Conservation (phyloP, 1,284 basidiomycete species). For the Malassezia restricta region DNA sequence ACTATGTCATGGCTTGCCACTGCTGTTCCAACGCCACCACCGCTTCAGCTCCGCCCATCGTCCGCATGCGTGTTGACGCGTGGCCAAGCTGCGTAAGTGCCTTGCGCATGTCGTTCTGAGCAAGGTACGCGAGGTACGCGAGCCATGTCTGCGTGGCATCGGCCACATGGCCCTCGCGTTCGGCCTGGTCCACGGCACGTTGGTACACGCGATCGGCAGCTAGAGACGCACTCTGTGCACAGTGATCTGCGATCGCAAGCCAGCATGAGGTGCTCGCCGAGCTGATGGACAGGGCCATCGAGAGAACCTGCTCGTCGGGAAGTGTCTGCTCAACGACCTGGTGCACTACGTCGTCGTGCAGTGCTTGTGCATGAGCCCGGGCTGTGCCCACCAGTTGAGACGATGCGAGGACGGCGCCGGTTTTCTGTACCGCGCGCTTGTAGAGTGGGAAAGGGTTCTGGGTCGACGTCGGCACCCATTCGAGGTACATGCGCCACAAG, state of each 20-base stretch:
- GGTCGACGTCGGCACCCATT: background rate
- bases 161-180: slow-evolving; percentile 2
- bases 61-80: slow-evolving; percentile 1
- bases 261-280: slow-evolving; percentile 6
- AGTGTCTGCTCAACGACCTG: background rate
- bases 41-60: slow-evolving; percentile 2
- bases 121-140: slow-evolving; percentile 7
- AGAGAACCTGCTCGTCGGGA: background rate
- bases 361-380: slow-evolving; percentile 9
- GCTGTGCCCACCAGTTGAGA: slow-evolving; percentile 10
- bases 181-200: slow-evolving; percentile 8
- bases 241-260: slow-evolving; percentile 1
- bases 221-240: background rate
- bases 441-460: background rate
- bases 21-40: slow-evolving; percentile 4
- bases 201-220: background rate
- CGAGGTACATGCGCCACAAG: slow-evolving; percentile 12
- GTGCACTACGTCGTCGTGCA: slow-evolving; percentile 12
- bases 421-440: slow-evolving; percentile 7
- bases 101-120: slow-evolving; percentile 1
- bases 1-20: background rate
- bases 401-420: slow-evolving; percentile 11
- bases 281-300: background rate
- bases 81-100: slow-evolving; percentile 1
- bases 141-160: slow-evolving; percentile 1